Evolutionary conservation across 1,284 basidiomycete species (phyloP).

Genomic region (Apiotrichum montevideense): DNA sequence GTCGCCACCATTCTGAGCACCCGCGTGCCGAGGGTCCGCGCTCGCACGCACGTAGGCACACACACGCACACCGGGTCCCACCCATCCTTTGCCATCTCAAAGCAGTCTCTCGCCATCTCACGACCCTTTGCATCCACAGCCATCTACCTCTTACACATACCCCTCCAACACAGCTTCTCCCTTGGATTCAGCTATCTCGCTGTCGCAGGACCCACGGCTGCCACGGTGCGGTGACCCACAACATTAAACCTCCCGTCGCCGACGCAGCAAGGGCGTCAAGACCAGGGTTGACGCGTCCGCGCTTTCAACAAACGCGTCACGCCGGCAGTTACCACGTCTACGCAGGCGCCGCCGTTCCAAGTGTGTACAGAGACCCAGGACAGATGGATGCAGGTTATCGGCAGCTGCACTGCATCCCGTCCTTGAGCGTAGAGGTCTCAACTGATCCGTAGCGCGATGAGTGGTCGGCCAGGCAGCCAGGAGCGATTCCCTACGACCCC

Average conservation of each 20-base stretch:
- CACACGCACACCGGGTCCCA: no score
- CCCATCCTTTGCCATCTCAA: no score
- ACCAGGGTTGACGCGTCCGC: constrained; percentile 3
- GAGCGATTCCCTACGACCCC: background rate
- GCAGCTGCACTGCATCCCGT: no score
- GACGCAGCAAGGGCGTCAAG: constrained; percentile 3
- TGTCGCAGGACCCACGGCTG: constrained; percentile 12
- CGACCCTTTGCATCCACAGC: no score
- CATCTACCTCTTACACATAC: no score
- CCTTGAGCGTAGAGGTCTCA: background rate
- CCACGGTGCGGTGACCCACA: constrained; percentile 12
- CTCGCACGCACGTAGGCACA: no score
- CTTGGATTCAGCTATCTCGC: no score
- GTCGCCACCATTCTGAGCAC: no score
- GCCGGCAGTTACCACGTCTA: background rate
- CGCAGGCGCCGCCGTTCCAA: constrained; percentile 4
- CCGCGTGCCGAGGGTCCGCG: no score
- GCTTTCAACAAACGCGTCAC: background rate
- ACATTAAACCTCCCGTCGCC: constrained; percentile 11
- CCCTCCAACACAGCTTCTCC: no score
- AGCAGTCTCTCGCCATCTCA: no score
- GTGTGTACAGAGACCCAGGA: background rate
- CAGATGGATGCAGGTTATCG: background rate
- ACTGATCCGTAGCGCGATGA: background rate
- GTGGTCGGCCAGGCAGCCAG: background rate